Base-by-base conservation (phyloP, 2,329 filamentous ascomycete species). In the Fusarium sp. region DNA sequence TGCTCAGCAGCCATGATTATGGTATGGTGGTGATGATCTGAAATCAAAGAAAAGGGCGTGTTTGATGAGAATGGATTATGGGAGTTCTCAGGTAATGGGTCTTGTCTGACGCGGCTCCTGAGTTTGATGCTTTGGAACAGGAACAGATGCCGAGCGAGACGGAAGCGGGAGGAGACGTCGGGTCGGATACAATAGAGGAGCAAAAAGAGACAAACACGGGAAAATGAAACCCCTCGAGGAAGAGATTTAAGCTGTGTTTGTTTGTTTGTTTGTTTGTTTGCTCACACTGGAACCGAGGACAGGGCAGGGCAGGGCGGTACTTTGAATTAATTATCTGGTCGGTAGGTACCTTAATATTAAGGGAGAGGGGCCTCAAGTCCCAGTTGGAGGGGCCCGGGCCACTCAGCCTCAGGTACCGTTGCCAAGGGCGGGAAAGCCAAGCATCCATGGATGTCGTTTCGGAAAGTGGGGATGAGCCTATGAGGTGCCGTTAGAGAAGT, bases 1-100 rank as follows among this genome's bases (percentile, higher is more conserved):
- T 75, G 67, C 59, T 75, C 71, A 46, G 70, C 47, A 56, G 75
- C 64, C 73, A 76, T 76, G 61, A 49, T 65, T 40, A 25, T 15
- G 35, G 29, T 32, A 7, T 39, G 47, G 45, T 45, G 41, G 58
- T 24, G 10, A 24, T 19, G 24, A 40, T 36, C n/a, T 40, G 29
- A 15, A n/a, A 44, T 38, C n/a, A 9, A 12, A 13, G 13, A 8
- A 26, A 19, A 31, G 29, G 29, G 7, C 28, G 15, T 31, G 32
- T 38, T 38, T 45, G 47, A 36, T 48, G 41, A 28, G 7, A 38
- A 28, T 50, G 32, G 38, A 50, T 48, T 26, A 32, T 15, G 26
- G 57, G 29, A 11, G 25, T 6, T 26, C 9, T 22, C 34, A 25
- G 43, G 15, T 7, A 22, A 12, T 26, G 28, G n/a, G n/a, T n/a